phyloP scores from a whole-genome alignment of 371 early-diverging fungal genomes.

The Rhizoclosmatium hyalinum region DNA sequence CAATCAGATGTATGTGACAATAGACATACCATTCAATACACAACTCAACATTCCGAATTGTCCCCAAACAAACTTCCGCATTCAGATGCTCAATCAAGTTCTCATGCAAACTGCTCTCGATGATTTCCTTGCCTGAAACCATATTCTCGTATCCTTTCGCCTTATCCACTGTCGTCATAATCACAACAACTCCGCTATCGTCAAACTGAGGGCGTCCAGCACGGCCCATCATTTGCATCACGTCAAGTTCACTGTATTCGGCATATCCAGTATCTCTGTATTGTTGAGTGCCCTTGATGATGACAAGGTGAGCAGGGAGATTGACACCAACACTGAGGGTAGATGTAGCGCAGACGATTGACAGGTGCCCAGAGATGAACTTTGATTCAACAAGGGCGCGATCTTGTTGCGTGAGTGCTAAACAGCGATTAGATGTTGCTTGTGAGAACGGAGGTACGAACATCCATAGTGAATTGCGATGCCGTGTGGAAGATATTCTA shows the following conservation, averaged over 20 bases:
- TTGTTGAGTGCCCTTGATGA: slow-evolving; percentile 77
- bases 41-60: slow-evolving; percentile 59
- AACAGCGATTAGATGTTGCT: background rate
- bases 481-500: slow-evolving; percentile 59
- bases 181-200: slow-evolving; percentile 73
- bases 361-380: slow-evolving; percentile 66
- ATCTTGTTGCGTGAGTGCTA: slow-evolving; percentile 72
- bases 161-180: slow-evolving; percentile 72
- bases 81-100: slow-evolving; percentile 81
- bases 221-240: slow-evolving; percentile 92
- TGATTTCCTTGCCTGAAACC: slow-evolving; percentile 60
- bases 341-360: slow-evolving; percentile 81
- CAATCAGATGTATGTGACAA: background rate
- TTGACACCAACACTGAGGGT: slow-evolving; percentile 96
- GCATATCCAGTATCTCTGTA: slow-evolving; percentile 66
- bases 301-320: slow-evolving; percentile 87
- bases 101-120: slow-evolving; percentile 78
- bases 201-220: slow-evolving; percentile 92
- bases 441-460: slow-evolving; percentile 22
- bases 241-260: slow-evolving; percentile 75
- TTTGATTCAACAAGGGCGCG: slow-evolving; percentile 70
- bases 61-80: slow-evolving; percentile 81
- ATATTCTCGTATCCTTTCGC: slow-evolving; percentile 62
- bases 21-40: slow-evolving; percentile 67
- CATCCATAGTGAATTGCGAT: slow-evolving; percentile 79